Percentiles rank a stretch among this genome's conserved stretches.
phyloP scores from a whole-genome alignment of 768 basidiomycete species.

The Nevesoporus exiguus region DNA sequence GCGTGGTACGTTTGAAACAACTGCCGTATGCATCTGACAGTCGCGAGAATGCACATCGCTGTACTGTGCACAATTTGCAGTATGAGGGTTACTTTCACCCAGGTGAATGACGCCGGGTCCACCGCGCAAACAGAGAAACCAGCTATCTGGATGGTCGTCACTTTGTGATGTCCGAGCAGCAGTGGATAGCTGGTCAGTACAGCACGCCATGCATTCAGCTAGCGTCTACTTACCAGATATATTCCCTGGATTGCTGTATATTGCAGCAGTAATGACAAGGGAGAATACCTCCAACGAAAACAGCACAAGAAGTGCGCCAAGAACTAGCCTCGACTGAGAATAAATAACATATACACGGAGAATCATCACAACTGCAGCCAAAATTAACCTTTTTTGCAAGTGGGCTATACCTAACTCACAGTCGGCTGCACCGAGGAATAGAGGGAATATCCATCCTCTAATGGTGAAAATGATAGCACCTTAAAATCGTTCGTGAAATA shows the following conservation, averaged over 20 bases:
- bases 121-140: neutral
- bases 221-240: neutral
- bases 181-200: neutral
- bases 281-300: neutral
- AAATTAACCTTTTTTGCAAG: neutral
- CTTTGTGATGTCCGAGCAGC: neutral
- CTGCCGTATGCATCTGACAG: neutral
- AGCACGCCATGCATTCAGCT: neutral
- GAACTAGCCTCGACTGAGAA: neutral
- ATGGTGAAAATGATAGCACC: neutral
- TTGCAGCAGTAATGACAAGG: neutral
- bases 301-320: neutral
- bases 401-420: neutral
- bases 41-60: neutral
- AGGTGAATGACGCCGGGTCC: neutral
- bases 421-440: slow-evolving; percentile 3
- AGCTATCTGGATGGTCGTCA: neutral
- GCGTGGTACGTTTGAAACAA: neutral
- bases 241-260: neutral
- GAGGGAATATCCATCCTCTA: neutral
- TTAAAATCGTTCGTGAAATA: neutral
- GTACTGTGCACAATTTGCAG: neutral
- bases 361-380: neutral
- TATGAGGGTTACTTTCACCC: too few species aligned
- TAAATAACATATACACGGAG: slow-evolving; percentile 4